Percentiles rank a stretch among this genome's conserved stretches.
These are phyloP conservation scores for Luzula sylvatica DNA, from an alignment of 176 grass and related monocot species.

Conservation along the genomic window DNA sequence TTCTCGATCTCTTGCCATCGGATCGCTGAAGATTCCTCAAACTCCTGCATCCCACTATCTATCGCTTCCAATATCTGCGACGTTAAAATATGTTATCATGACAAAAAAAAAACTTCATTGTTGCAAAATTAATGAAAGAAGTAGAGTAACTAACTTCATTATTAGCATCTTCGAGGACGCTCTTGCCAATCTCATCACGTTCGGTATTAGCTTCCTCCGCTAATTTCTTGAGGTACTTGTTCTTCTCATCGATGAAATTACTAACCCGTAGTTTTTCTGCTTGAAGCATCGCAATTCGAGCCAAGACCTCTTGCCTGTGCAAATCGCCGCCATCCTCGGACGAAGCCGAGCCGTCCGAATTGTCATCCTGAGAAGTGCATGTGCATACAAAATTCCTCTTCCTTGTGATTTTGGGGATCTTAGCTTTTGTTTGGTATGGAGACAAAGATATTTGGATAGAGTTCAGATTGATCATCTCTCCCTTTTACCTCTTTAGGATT, in stretches of 20 bases:
- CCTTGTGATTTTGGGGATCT: background rate
- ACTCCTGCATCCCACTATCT: constrained; percentile 61
- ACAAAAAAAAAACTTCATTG: background rate
- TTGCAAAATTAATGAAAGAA: background rate
- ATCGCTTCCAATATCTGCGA: constrained; percentile 74
- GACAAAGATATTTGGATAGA: constrained; percentile 34
- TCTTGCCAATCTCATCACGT: constrained; percentile 74
- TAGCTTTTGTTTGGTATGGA: constrained; percentile 25
- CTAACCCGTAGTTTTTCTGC: constrained; percentile 64
- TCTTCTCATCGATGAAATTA: constrained; percentile 62
- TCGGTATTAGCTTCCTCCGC: constrained; percentile 59
- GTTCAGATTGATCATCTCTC: constrained; percentile 61
- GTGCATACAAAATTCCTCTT: constrained; percentile 24
- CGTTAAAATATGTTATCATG: constrained; percentile 15
- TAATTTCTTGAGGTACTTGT: constrained; percentile 65
- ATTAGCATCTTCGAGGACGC: constrained; percentile 57
- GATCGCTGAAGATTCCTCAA: constrained; percentile 56
- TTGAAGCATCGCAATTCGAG: constrained; percentile 68
- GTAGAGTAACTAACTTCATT: constrained; percentile 37
- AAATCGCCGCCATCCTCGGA: constrained; percentile 38
- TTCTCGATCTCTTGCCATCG: constrained; percentile 72
- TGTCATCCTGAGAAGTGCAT: constrained; percentile 37
- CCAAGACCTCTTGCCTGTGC: constrained; percentile 60
- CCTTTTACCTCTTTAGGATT: background rate
- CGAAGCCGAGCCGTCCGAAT: constrained; percentile 14